Evolutionary conservation across 176 grass and related monocot species (phyloP), one percentile per base, ranked within the genome.

Genomic region (Paspalum notatum): DNA sequence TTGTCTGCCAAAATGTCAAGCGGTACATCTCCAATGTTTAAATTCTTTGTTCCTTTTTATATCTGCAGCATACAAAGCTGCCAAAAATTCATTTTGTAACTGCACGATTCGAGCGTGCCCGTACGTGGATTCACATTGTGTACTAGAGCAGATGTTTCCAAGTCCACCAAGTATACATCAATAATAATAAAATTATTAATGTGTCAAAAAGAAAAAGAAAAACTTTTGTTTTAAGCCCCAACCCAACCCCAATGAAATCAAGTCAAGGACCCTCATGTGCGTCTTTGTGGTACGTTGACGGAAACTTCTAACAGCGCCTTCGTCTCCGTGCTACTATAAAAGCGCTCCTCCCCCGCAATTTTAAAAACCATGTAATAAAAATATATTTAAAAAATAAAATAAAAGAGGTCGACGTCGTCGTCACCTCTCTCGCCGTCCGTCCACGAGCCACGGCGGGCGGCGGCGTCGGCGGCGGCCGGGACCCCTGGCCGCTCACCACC

Each of bases 381-480:
- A 45, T 2, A 37, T 71, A 80, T 22, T 9, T 65, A 40, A 47
- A 71, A 67, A 75, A 62, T 43, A 55, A 69, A 85, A 76, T 75
- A 75, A 84, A 78, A 71, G 59, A 32, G 48, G 49, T 48, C 50
- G 39, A 41, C 69, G 82, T 80, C 76, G 87, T 76, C 82, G 80
- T 75, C 85, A 22, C 65, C 85, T 77, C 47, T 62, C 85, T 78
- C 85, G 77, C 82, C 82, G 82, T 61, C 82, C 82, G 82, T 61
- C 71, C 76, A 89, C 82, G 77, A 76, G 46, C 69, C 82, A 70
- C 41, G 67, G 79, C 76, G 52, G 25, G 78, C 79, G 85, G 78
- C 77, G 85, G 85, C 79, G 72, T 70, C 87, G 76, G 62, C 46
- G 8, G 71, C 71, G 82, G 77, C 47, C 38, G 25, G 76, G 26